Evolutionary conservation across 257 asterid genomes (phyloP).

Genomic region (Cordia subcordata): DNA sequence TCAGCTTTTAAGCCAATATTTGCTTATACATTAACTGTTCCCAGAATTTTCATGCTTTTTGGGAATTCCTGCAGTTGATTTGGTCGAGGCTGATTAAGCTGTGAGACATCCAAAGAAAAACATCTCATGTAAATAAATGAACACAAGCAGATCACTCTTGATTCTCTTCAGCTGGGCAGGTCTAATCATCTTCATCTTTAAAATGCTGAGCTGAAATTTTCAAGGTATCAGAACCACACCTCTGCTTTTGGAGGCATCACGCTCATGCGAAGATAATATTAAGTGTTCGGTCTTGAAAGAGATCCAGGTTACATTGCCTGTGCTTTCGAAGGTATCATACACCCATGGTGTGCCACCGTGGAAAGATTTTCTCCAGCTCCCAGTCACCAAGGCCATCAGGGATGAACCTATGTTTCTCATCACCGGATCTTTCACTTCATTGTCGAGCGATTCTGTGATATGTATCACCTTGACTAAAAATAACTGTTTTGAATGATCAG

Average conservation of each 20-base stretch:
- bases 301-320: not conserved
- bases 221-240: not conserved
- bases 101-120: not conserved
- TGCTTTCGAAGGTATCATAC: not conserved
- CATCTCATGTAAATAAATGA: not conserved
- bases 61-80: not conserved
- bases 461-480: not conserved
- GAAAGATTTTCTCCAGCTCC: not conserved
- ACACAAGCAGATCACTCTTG: no score
- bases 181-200: no score
- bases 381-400: not conserved
- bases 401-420: no score
- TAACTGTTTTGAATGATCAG: not conserved
- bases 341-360: not conserved
- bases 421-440: not conserved
- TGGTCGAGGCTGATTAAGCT: not conserved
- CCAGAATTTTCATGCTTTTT: no score
- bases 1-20: not conserved
- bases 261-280: not conserved
- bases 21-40: not conserved
- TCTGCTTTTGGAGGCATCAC: not conserved
- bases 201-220: not conserved
- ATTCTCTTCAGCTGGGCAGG: no score
- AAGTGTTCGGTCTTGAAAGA: no score
- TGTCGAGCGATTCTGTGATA: not conserved